Evolutionary conservation across 768 basidiomycete species (phyloP).

Genomic region (Myochromella boudieri): DNA sequence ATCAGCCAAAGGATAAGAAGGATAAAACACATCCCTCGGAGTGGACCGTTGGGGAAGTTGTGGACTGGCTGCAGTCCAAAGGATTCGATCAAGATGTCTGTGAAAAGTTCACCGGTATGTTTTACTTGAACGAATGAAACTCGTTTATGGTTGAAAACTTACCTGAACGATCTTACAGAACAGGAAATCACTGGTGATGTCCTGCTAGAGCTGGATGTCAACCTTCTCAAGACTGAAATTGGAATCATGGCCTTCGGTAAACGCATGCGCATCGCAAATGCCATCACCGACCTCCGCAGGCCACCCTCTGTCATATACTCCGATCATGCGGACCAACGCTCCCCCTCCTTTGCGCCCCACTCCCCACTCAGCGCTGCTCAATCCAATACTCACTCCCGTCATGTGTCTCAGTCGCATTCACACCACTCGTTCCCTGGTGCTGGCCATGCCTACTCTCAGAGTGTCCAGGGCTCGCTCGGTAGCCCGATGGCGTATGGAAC

Average conservation of each 20-base stretch:
- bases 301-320: constrained; percentile 64
- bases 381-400: constrained; percentile 38
- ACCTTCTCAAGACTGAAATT: constrained; percentile 89
- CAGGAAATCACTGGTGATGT: constrained; percentile 99
- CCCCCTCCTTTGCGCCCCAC: constrained; percentile 26
- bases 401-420: constrained; percentile 42
- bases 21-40: constrained; percentile 55
- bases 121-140: neutral
- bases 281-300: constrained; percentile 83
- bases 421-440: constrained; percentile 44
- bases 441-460: constrained; percentile 29
- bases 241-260: constrained; percentile 95
- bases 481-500: constrained; percentile 30
- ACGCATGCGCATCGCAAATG: constrained; percentile 89
- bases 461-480: constrained; percentile 41
- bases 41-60: constrained; percentile 88
- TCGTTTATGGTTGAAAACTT: constrained; percentile 1
- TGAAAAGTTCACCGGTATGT: constrained; percentile 82
- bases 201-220: constrained; percentile 89
- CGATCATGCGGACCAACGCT: constrained; percentile 38
- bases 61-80: constrained; percentile 82
- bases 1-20: constrained; percentile 22
- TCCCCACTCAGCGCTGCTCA: constrained; percentile 25
- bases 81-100: constrained; percentile 85
- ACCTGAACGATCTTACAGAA: constrained; percentile 47